phyloP scores from a whole-genome alignment of 345 rosid genomes.

The Melaleuca quinquenervia region DNA sequence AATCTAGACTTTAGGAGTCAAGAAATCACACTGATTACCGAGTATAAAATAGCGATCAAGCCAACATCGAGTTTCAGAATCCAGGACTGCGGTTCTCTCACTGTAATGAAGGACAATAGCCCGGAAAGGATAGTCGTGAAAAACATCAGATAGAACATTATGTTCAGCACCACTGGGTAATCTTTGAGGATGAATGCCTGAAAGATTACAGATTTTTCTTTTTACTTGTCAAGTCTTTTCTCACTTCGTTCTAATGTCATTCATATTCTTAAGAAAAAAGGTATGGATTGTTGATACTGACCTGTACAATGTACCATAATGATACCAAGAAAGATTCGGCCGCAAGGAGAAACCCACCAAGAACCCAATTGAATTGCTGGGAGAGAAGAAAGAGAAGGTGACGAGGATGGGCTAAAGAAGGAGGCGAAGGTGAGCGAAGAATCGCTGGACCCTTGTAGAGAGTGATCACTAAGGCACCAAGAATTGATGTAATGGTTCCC shows the following conservation, averaged over 20 bases:
- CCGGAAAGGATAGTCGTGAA: background rate
- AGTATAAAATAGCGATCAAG: background rate
- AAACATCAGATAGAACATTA: background rate
- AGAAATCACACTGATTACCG: background rate
- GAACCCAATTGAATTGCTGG: background rate
- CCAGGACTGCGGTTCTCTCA: background rate
- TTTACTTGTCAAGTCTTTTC: background rate
- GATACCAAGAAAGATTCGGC: background rate
- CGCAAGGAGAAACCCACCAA: slow-evolving; percentile 5
- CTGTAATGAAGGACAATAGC: background rate
- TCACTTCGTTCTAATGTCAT: no score
- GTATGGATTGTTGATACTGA: background rate
- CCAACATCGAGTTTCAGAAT: background rate
- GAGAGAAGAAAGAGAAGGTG: background rate
- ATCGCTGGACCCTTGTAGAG: slow-evolving; percentile 9
- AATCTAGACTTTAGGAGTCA: background rate
- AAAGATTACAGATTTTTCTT: background rate
- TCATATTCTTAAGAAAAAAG: no score
- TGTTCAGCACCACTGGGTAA: slow-evolving; percentile 2
- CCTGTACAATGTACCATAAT: slow-evolving; percentile 5
- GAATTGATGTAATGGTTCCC: slow-evolving; percentile 7
- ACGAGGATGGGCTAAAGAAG: background rate
- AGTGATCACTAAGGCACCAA: slow-evolving; percentile 6
- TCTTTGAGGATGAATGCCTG: slow-evolving; percentile 4
- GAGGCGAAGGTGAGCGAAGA: background rate